Base-by-base conservation (phyloP, 2,329 filamentous ascomycete genomes). In the Hymenoscyphus fructigenus region DNA sequence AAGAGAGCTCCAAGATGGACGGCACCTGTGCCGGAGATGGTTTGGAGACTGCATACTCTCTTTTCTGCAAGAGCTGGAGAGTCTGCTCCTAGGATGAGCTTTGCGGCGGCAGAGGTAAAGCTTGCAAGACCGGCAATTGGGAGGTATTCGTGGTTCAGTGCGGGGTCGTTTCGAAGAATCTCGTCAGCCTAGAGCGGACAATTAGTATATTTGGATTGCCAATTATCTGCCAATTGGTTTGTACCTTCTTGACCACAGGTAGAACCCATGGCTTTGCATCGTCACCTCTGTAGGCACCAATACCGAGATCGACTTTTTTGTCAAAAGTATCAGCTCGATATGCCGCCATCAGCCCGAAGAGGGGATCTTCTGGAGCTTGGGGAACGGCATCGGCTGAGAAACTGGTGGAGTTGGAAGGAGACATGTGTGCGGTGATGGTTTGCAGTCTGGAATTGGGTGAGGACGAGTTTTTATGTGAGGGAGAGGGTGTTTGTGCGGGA, bases 201-300 rank as follows among this genome's bases (percentile, higher is more conserved):
- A 41, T 63, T 32, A 59, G 53, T 60, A 56, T 38, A 32, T 38
- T 41, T 57, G 32, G 26, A 12, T 20, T 53, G 7, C 5, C 17
- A 17, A 17, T 5, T 6, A 20, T 50, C 17, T 15, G 58, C 26
- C 26, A 41, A 59, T 23, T 55, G 57, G 36, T 57, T 72, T 82
- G 76, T 81, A 96, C 94, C 91, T 96, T 96, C 82, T 92, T 96
- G 67, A 98, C 94, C 2, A 98, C 94, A 23, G 95, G 94, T 68
- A 99, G 81, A 67, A 99, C 88, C 95, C 95, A 99, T 2, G 95
- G 95, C 83, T 98, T 98, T 67, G 93, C 94, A 76, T 93, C 90
- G 81, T 98, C 85, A 76, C 97, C 95, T 77, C 95, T 86, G 81
- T 99, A 99, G 65, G 95, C 95, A 72, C 95, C 95, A 81, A 98